Base-by-base conservation (phyloP, 495 filamentous ascomycete genomes). In the Penicillium mononematosum region DNA sequence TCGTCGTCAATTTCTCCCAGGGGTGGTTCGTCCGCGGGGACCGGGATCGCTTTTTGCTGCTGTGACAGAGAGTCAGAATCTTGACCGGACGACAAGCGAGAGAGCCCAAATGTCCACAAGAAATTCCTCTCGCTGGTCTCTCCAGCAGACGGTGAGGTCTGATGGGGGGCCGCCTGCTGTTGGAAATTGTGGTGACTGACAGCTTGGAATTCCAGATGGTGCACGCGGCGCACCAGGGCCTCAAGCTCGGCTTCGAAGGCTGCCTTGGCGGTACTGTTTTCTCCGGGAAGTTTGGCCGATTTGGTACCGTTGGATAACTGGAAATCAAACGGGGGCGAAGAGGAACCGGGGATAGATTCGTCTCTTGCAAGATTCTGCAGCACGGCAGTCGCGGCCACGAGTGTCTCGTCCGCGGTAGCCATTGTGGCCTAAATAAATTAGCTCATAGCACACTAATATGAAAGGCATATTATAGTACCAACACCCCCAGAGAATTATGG, bases 231-330 rank as follows among this genome's bases (percentile, higher is more conserved):
- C 49, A 84, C 78, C 54, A 93, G 78, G 52, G 85, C 82, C 52
- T 83, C 81, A 48, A 93, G 80, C 67, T 91, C 89, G 55, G 75
- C 75, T 71, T 91, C 88, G 46, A 93, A 81, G 45, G 79, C 78
- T 57, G 76, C 73, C 74, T 93, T 93, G 46, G 85, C 81, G 53
- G 79, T 63, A 58, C 73, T 85, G 36, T 80, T 68, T 34, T 77
- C 76, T 56, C 89, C 89, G n/a, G 89, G 89, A 5, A 92, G 71
- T 51, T 75, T 77, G 58, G 86, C 66, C 53, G 74, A 66, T 59
- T 79, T 80, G 47, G 64, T 53, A 45, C 74, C 72, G 53, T 78
- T 81, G 45, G 71, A 61, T 12, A 71, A 66, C 58, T 70, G 59
- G 47, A 75, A 72, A 56, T 72, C 72, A 64, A 78, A 74, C 43